These are phyloP conservation scores for Candida saitoana DNA, from an alignment of 805 yeast genomes.

Conservation along the genomic window DNA sequence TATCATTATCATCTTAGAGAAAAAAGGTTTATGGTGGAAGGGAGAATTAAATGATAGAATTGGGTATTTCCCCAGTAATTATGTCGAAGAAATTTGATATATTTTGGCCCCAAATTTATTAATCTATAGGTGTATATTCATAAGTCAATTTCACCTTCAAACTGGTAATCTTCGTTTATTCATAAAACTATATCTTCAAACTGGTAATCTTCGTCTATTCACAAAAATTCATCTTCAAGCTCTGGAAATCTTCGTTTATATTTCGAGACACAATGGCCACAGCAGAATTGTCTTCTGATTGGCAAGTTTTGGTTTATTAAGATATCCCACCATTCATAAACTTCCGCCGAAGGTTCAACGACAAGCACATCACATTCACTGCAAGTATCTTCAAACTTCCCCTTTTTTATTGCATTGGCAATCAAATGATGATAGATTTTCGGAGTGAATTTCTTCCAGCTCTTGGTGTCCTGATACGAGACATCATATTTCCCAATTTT, in stretches of 20 bases:
- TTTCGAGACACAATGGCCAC: conserved; percentile 41
- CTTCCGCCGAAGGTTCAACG: conserved; percentile 56
- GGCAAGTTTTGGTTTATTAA: conserved; percentile 48
- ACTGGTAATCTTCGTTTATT: no score
- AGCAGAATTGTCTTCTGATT: conserved; percentile 52
- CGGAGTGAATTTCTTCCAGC: conserved; percentile 51
- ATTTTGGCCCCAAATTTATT: no score
- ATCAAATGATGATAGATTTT: conserved; percentile 42
- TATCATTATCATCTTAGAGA: conserved; percentile 32
- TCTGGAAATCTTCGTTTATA: conserved; percentile 15
- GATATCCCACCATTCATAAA: conserved; percentile 66
- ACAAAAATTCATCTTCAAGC: not conserved
- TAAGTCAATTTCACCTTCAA: no score
- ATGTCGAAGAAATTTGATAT: conserved; percentile 16
- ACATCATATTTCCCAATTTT: conserved; percentile 49
- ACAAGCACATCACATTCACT: conserved; percentile 46
- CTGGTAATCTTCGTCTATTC: no score
- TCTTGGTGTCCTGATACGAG: conserved; percentile 48
- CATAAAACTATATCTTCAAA: no score
- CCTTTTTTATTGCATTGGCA: conserved; percentile 51
- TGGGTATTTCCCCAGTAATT: conserved; percentile 29
- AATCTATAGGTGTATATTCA: no score
- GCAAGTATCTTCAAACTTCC: conserved; percentile 48
- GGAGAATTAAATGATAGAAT: conserved; percentile 24
- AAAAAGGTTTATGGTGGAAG: conserved; percentile 33